Evolutionary conservation across 1,284 basidiomycete species (phyloP).

Genomic region (Spongiforma sp.): DNA sequence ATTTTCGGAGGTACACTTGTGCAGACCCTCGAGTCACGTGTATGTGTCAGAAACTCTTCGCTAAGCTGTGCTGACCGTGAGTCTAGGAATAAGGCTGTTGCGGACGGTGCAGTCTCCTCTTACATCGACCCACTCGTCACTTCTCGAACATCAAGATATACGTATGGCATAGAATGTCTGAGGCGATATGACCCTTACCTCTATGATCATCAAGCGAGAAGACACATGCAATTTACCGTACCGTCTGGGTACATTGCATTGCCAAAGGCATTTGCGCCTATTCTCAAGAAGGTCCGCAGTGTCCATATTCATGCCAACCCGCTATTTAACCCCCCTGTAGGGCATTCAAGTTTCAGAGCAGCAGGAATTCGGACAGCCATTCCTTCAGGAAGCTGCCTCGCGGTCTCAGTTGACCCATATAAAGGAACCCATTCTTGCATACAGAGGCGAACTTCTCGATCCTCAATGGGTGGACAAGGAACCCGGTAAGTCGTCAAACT

Average conservation of each 20-base stretch:
- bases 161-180: constrained; percentile 43
- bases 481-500: constrained; percentile 11
- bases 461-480: constrained; percentile 27
- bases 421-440: constrained; percentile 10
- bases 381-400: background rate
- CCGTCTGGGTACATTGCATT: constrained; percentile 24
- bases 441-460: constrained; percentile 11
- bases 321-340: constrained; percentile 15
- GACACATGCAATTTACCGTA: background rate
- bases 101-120: constrained; percentile 58
- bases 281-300: constrained; percentile 36
- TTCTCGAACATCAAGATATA: constrained; percentile 46
- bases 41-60: constrained; percentile 26
- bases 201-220: constrained; percentile 41
- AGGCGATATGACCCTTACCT: constrained; percentile 32
- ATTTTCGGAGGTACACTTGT: constrained; percentile 35
- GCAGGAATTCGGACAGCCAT: constrained; percentile 33
- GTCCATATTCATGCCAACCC: no score
- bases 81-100: constrained; percentile 58
- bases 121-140: constrained; percentile 54
- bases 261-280: constrained; percentile 32
- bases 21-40: constrained; percentile 44
- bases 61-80: constrained; percentile 1
- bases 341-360: constrained; percentile 37
- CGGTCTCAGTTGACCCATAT: constrained; percentile 1